phyloP scores from a whole-genome alignment of 169 alveolate genomes.

The Cryptosporidium muris region DNA sequence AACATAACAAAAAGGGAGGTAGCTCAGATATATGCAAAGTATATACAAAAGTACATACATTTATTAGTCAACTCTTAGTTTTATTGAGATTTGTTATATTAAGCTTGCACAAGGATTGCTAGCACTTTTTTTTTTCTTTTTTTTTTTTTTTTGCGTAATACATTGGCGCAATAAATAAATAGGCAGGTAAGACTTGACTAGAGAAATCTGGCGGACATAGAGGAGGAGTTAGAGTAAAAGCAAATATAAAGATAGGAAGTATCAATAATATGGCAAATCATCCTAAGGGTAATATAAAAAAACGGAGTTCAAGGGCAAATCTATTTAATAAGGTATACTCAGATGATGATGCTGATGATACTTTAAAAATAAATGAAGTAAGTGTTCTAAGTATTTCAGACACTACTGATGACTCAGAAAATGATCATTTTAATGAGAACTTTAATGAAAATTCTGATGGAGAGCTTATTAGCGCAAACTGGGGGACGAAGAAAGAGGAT shows the following conservation, averaged over 20 bases:
- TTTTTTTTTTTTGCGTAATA: too few species aligned
- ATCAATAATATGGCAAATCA: too few species aligned
- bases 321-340: too few species aligned
- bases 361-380: not conserved
- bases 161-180: constrained; percentile 1
- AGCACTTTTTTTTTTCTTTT: too few species aligned
- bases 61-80: not conserved
- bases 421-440: too few species aligned
- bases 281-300: too few species aligned
- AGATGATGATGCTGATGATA: constrained; percentile 8
- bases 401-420: not conserved
- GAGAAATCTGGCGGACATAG: not conserved
- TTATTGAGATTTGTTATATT: too few species aligned
- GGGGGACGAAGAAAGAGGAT: constrained; percentile 64
- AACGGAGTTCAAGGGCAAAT: too few species aligned
- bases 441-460: not conserved
- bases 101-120: too few species aligned
- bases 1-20: constrained; percentile 72
- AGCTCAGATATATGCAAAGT: constrained; percentile 73
- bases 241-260: too few species aligned
- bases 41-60: constrained; percentile 66
- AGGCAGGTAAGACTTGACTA: not conserved
- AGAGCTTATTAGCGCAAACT: constrained; percentile 16
- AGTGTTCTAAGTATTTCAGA: not conserved
- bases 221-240: not conserved